Base-by-base conservation (phyloP, 2,329 filamentous ascomycete genomes). In the Rutstroemia sp. region DNA sequence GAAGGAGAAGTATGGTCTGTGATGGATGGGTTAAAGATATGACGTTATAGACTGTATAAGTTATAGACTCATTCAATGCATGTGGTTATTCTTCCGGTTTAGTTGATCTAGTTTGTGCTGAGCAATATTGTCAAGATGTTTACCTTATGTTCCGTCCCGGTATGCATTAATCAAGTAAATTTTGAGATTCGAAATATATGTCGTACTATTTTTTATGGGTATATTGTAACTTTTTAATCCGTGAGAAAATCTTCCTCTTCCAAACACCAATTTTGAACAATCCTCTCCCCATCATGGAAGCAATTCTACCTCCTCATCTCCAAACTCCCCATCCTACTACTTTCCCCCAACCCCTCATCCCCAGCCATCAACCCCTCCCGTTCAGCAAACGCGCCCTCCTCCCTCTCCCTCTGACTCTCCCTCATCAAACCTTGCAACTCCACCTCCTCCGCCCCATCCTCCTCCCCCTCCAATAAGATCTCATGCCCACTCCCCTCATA, bases 401-500 rank as follows among this genome's bases (percentile, higher is more conserved):
- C 45, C n/a, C 52, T 54, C n/a, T 34, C 45, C 17, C 37, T 54
- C 17, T 42, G 52, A 21, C 21, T 41, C 5, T 54, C 45, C 9
- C 30, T 48, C 34, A 54, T 54, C 23, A 54, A 21, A 2, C 34
- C 51, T 4, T 41, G 42, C 51, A 54, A 48, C 37, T 48, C 51
- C 17, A 54, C 8, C 6, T 54, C 51, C n/a, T 48, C 51, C 16
- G 25, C 25, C 2, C 47, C n/a, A 4, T 48, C 44, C 16, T 47
- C 51, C 41, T 48, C 51, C 2, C 51, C 51, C 6, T 42, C 44
- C n/a, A 48, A 39, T 4, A 48, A 48, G 5, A 48, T 42, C 14
- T 54, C 51, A 54, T 54, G 51, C 5, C 51, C 51, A 30, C 34
- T 54, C 1, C 51, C 51, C 51, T 54, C 51, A 41, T 54, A 54